Evolutionary conservation across 805 yeast species (phyloP), one percentile per base, ranked within the genome.

Genomic region (Priceomyces fermenticarens): DNA sequence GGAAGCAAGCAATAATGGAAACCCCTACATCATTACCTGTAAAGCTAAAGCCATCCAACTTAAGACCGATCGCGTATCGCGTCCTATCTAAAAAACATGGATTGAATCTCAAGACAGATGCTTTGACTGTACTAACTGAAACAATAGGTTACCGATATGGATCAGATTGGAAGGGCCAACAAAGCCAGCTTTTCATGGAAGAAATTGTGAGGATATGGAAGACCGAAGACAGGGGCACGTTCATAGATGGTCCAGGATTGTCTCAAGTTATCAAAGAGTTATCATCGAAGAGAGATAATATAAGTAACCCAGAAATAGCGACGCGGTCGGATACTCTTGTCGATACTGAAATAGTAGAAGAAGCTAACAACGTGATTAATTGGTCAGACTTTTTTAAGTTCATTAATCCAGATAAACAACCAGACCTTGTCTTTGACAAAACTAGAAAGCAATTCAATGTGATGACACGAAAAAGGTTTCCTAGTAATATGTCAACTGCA

Each of bases 21-120:
- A 40, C 36, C 16, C 32, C 47, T 12, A 42, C 42, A 4, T 46
- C 53, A 13, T 72, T 90, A 10, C 97, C 97, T 0, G 81, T 88
- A 2, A 74, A 75, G 42, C 77, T 91, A 2, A 85, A 81, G 39
- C 88, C 97, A 0, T 78, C 91, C 0, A 86, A 86, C 54, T 67
- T 93, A 33, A 76, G 99, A 34, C 99, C 99, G 1, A 66, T 91
- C 36, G 97, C 97, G 0, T 93, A 90, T 60, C 71, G 99, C 31
- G 78, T 91, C 1, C 62, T 93, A 7, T 87, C 98, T 3, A 91
- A 89, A 62, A 93, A 91, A 57, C 91, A 88, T 58, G 97, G 97
- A 0, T 74, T 93, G 23, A 89, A 89, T 59, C 77, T 93, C 47
- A 88, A 91, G 54, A 82, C 97, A 0, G 83, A 85, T 47, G 98